Evolutionary conservation across 129 eudicot species (phyloP).

Genomic region (Lactuca saligna): DNA sequence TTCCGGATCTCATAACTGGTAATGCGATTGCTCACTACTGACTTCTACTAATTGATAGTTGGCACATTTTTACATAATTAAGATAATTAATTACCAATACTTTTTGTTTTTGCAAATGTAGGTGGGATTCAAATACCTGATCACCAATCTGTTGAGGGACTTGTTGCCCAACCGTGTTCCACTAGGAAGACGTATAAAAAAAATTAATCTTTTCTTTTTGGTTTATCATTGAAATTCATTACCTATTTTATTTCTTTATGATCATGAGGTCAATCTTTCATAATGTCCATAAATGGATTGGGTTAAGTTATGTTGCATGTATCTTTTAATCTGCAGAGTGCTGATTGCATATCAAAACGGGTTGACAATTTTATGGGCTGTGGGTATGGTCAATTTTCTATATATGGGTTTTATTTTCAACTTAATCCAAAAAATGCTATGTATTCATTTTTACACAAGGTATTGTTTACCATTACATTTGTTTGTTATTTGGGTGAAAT

Average conservation of each 20-base stretch:
- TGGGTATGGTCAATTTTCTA: not conserved
- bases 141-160: slow-evolving; percentile 74
- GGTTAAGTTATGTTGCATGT: slow-evolving; percentile 14
- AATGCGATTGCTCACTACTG: slow-evolving; percentile 19
- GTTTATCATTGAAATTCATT: no score
- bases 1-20: slow-evolving; percentile 82
- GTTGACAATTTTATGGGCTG: slow-evolving; percentile 75
- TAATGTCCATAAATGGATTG: no score
- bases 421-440: no score
- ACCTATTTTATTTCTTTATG: not conserved
- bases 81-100: slow-evolving; percentile 8
- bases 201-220: not conserved
- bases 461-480: no score
- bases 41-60: slow-evolving; percentile 17
- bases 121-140: slow-evolving; percentile 60
- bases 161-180: slow-evolving; percentile 83
- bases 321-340: slow-evolving; percentile 46
- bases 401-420: no score
- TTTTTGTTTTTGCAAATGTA: slow-evolving; percentile 50
- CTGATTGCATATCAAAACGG: slow-evolving; percentile 86
- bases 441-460: no score
- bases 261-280: not conserved
- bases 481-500: no score
- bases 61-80: not conserved
- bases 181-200: slow-evolving; percentile 30